Conservation (phyloP, 2,329 filamentous ascomycete species). For the Cercospora sojina region DNA sequence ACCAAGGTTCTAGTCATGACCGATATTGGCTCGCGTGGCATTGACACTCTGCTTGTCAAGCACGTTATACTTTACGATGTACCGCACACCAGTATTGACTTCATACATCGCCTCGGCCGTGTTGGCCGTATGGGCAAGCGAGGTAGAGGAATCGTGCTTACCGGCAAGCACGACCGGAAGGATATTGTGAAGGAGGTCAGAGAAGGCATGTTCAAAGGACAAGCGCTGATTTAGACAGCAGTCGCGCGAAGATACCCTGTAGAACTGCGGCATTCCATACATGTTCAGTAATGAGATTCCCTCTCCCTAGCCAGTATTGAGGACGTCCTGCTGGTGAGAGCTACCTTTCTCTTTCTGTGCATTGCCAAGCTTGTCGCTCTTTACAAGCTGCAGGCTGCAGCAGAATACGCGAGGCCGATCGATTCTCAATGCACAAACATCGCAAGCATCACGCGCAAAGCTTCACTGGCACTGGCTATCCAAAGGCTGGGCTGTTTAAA, state of each 20-base stretch:
- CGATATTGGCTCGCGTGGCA: slow-evolving; percentile 86
- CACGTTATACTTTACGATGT: slow-evolving; percentile 95
- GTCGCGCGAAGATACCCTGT: slow-evolving; percentile 24
- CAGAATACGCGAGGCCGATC: background rate
- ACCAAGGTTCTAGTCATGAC: slow-evolving; percentile 93
- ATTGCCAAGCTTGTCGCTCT: background rate
- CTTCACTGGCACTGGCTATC: background rate
- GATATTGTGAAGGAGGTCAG: slow-evolving; percentile 91
- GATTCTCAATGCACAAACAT: background rate
- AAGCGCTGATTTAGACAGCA: slow-evolving; percentile 48
- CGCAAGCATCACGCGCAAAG: background rate
- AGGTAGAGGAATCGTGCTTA: slow-evolving; percentile 84
- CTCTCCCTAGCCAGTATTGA: background rate
- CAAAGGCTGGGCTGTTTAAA: background rate
- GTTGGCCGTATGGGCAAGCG: slow-evolving; percentile 90
- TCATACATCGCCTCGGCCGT: slow-evolving; percentile 90
- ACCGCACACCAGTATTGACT: slow-evolving; percentile 96
- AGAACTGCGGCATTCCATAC: slow-evolving; percentile 8
- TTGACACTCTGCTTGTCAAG: slow-evolving; percentile 87
- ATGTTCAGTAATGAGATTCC: background rate
- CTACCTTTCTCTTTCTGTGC: background rate
- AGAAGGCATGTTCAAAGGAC: slow-evolving; percentile 62
- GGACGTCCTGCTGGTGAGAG: background rate
- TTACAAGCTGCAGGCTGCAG: background rate
- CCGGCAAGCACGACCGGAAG: slow-evolving; percentile 83